Base-by-base conservation (phyloP, 2,329 filamentous ascomycete genomes). In the Leptodontidium sp. region DNA sequence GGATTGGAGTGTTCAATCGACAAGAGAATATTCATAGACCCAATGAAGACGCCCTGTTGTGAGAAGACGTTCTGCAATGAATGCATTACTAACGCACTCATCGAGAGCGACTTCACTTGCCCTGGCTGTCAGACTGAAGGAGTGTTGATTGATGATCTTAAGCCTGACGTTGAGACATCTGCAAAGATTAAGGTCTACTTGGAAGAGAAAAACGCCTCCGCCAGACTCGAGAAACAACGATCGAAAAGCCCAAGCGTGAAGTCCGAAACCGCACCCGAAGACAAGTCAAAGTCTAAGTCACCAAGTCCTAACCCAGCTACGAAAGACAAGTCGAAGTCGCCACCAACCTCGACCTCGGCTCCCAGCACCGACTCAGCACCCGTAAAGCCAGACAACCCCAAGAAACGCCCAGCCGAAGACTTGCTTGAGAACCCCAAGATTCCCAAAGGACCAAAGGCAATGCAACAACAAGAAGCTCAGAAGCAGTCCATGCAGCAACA, bases 11-110 rank as follows among this genome's bases (percentile, higher is more conserved):
- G 96, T 85, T 88, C 94, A 74, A 92, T 98, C 86, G 96, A 98
- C 89, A 97, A 97, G 84, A 94, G 93, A 82, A 91, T 97, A 88
- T 98, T 98, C 84, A 91, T 97, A 90, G 93, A 98, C 81, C 95
- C 96, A 87, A 96, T 97, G 87, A 97, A 97, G 88, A 98, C 96
- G 79, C 95, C 96, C 75, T 99, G 96, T 88, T 99, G 96, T 86
- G 89, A 92, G 84, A 97, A 92, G 88, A 98, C 94, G 79, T 99
- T 97, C 86, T 99, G 96, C 87, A 96, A 96, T 88, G 94, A 98
- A 81, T 99, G 96, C 91, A 98, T 99, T 83, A 97, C 96, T 81
- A 97, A 97, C 88, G 93, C 94, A 82, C 90, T 99, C 82, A 95
- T 98, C 83, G 94, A 98, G 85, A 96, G 92, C 88, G 96, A 99